These are phyloP conservation scores for Lasiodiplodia sp. DNA, from an alignment of 2,329 filamentous ascomycete species.

Conservation along the genomic window DNA sequence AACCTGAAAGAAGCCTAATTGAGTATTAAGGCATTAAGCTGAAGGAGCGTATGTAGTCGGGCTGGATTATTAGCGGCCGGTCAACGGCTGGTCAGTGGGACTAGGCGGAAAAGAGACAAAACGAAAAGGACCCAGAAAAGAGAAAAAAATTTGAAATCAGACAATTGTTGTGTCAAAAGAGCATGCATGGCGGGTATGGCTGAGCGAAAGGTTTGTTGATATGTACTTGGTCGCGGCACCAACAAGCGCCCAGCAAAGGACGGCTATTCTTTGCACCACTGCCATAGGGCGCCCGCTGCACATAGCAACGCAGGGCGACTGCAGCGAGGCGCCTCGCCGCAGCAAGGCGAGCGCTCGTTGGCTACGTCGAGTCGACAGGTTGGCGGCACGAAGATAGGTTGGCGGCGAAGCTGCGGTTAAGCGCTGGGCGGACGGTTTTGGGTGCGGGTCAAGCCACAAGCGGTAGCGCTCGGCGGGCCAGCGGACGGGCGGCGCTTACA, in stretches of 20 bases:
- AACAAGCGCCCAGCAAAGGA: slow-evolving; percentile 27
- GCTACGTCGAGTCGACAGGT: neutral
- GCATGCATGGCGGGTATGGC: slow-evolving; percentile 23
- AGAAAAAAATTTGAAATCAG: slow-evolving; percentile 39
- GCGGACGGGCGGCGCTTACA: slow-evolving; percentile 8
- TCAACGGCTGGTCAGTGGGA: slow-evolving; percentile 39
- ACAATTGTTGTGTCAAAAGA: slow-evolving; percentile 42
- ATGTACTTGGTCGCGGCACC: slow-evolving; percentile 17
- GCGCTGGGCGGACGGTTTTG: slow-evolving; percentile 1
- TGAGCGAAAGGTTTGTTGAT: slow-evolving; percentile 21
- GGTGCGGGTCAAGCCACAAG: slow-evolving; percentile 5
- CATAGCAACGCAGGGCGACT: slow-evolving; percentile 14
- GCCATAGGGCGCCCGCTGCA: slow-evolving; percentile 25
- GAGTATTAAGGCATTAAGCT: slow-evolving; percentile 25
- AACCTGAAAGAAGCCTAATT: slow-evolving; percentile 41
- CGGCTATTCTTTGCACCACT: slow-evolving; percentile 15
- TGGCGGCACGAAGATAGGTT: neutral
- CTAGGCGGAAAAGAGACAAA: slow-evolving; percentile 27
- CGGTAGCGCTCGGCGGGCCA: slow-evolving; percentile 6
- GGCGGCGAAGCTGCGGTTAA: slow-evolving; percentile 15
- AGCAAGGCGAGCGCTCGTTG: slow-evolving; percentile 4
- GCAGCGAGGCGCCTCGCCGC: slow-evolving; percentile 18
- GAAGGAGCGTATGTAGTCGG: slow-evolving; percentile 24
- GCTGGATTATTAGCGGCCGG: slow-evolving; percentile 36
- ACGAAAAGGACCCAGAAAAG: slow-evolving; percentile 33